Conservation (phyloP, 306 rosid species). For the Leucaena leucocephala region DNA sequence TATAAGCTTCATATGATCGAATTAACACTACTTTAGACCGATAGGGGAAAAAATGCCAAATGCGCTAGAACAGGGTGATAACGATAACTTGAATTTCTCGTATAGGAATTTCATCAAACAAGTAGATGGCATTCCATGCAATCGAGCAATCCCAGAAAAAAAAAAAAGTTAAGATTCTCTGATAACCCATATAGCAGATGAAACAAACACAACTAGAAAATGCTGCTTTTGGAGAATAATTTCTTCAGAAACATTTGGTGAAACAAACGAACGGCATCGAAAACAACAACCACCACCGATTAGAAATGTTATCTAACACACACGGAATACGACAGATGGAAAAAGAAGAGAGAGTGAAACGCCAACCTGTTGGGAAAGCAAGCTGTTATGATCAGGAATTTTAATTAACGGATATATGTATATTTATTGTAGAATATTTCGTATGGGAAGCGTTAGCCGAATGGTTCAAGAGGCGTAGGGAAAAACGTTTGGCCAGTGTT, state of each 20-base stretch:
- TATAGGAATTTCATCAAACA: neutral
- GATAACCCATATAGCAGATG: neutral
- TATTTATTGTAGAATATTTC: too few relatives aligned
- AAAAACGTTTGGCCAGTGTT: too few relatives aligned
- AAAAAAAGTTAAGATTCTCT: neutral
- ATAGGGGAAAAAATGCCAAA: neutral
- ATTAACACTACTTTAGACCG: neutral
- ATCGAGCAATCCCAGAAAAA: neutral
- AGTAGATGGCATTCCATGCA: neutral
- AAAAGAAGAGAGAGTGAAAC: neutral
- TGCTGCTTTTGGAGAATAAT: neutral
- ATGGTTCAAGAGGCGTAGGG: too few relatives aligned
- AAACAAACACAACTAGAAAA: neutral
- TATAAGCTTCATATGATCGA: neutral
- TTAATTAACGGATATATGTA: too few relatives aligned
- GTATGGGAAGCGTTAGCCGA: too few relatives aligned
- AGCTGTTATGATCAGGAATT: too few relatives aligned
- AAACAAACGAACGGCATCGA: neutral
- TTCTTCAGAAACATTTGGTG: neutral
- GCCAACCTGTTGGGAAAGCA: neutral
- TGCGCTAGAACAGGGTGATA: neutral
- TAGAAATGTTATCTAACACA: neutral
- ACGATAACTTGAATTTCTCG: neutral
- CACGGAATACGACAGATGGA: neutral
- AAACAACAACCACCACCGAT: neutral